A percentile compares a stretch with the other conserved stretches of the same genome.
phyloP scores from a whole-genome alignment of 2,329 filamentous ascomycete genomes.

The Meredithiella fracta region DNA sequence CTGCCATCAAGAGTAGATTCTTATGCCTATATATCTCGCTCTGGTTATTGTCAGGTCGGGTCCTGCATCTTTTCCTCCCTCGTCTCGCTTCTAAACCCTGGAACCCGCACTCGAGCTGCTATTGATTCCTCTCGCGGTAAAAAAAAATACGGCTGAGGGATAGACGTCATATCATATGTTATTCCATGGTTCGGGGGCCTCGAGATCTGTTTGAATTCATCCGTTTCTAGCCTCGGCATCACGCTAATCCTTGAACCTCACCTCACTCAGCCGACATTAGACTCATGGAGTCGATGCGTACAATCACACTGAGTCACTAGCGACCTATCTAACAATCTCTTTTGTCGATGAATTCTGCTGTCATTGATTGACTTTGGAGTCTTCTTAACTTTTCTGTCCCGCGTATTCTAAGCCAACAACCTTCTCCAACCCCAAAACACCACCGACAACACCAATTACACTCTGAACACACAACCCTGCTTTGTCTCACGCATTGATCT shows the following conservation, averaged over 20 bases:
- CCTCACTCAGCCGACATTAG: neutral
- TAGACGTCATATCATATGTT: slow-evolving; percentile 1
- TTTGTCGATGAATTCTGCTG: no score
- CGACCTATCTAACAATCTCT: no score
- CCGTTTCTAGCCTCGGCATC: neutral
- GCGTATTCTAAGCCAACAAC: no score
- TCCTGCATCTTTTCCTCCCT: neutral
- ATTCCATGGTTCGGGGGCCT: neutral
- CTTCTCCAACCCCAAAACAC: no score
- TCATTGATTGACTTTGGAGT: no score
- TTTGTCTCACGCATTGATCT: neutral
- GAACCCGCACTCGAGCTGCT: neutral
- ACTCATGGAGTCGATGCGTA: no score
- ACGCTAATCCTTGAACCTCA: neutral
- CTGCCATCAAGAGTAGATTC: neutral
- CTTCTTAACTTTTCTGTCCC: no score
- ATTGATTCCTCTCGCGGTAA: no score
- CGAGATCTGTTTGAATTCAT: neutral
- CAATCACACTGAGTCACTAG: no score
- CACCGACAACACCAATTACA: no score
- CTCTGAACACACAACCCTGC: neutral
- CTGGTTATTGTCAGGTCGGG: neutral
- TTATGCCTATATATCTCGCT: neutral
- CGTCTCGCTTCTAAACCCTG: neutral
- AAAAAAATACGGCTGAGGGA: no score